Base-by-base conservation (phyloP, 2,329 filamentous ascomycete genomes). In the Fusarium xylarioides region DNA sequence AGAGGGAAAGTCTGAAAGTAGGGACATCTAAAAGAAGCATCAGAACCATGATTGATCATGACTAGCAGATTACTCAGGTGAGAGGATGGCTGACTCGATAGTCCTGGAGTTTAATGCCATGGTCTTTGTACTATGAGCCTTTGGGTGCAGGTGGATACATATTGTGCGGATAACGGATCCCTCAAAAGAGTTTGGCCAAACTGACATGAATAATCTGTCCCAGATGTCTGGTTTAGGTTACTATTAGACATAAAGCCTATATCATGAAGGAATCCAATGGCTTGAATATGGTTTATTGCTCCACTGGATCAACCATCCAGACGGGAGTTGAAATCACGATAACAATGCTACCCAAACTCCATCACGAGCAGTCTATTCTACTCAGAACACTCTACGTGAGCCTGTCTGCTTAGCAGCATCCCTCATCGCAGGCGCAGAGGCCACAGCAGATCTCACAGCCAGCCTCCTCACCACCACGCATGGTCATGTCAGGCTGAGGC, bases 401-500 rank as follows among this genome's bases (percentile, higher is more conserved):
- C 14, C 42, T 26, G 21, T 37, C 35, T 37, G 60, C 47, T 70
- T 63, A 85, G 77, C 84, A 85, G 79, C 84, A 85, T 28, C 75
- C 77, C 73, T 85, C 84, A 2, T 85, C 77, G 73, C 84, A 85
- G 56, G 77, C 83, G 77, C 84, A 85, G 66, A 85, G 82, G 64
- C 84, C 83, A 66, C 84, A 85, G 80, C 84, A 85, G 68, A 85
- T 76, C 74, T 85, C 83, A 65, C 84, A 85, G 42, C 84, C 84
- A 40, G 82, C 84, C 68, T 85, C 84, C 71, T 85, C 84, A 72
- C 84, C 83, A 75, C 84, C 83, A 46, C 83, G 82, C 63, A 85
- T 80, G 68, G 76, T 79, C 80, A 85, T 83, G 38, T 84, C 81
- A 61, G 83, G 82, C 66, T 84, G 82, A 58, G 84, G 84, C 74